These are phyloP conservation scores for Lactarius hatsudake DNA, from an alignment of 768 basidiomycete species.

Conservation along the genomic window DNA sequence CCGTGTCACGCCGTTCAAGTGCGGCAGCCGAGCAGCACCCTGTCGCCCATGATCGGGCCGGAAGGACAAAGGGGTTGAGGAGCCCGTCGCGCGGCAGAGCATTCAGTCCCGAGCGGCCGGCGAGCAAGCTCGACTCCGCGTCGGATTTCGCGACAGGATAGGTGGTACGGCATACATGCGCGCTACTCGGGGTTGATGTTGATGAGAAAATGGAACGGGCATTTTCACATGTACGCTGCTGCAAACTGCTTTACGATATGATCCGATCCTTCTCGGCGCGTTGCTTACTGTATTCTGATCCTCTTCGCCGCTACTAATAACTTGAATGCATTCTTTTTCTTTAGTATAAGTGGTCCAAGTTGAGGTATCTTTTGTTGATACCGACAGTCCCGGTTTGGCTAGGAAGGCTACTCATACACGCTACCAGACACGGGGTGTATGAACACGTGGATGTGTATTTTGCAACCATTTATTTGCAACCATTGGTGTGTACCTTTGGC, in stretches of 20 bases:
- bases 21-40: background rate
- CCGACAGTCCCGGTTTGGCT: background rate
- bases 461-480: background rate
- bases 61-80: conserved; percentile 4
- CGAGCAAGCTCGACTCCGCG: conserved; percentile 22
- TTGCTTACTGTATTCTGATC: background rate
- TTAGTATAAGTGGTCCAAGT: background rate
- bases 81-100: conserved; percentile 12
- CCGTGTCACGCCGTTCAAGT: conserved; percentile 6
- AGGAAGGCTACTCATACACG: background rate
- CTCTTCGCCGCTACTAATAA: background rate
- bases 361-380: background rate
- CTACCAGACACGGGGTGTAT: background rate
- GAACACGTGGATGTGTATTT: background rate
- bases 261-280: background rate
- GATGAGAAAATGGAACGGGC: background rate
- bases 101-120: conserved; percentile 24
- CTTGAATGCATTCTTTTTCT: background rate
- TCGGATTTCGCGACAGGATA: conserved; percentile 23
- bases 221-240: background rate
- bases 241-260: background rate
- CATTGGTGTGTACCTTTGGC: background rate
- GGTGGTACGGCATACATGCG: background rate
- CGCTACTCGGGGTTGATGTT: too few relatives aligned
- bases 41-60: conserved; percentile 4